These are phyloP conservation scores for Aspergillus alliaceus DNA, from an alignment of 2,329 filamentous ascomycete genomes.

Conservation along the genomic window DNA sequence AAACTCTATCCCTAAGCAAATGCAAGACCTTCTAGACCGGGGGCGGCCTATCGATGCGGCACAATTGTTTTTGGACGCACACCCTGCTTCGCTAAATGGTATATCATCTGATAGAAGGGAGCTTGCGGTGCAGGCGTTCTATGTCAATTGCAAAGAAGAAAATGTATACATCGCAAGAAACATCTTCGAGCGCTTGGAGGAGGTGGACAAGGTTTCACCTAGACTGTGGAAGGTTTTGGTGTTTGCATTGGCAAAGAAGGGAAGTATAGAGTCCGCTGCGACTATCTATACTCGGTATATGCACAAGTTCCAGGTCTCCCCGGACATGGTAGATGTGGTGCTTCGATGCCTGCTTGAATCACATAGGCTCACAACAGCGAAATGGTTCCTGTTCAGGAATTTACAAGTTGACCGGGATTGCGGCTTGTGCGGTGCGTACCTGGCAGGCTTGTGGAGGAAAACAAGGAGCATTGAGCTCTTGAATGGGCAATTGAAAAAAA, in stretches of 20 bases:
- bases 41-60: constrained; percentile 36
- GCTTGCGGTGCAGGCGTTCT: constrained; percentile 33
- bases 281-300: constrained; percentile 32
- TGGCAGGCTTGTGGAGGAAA: constrained; percentile 41
- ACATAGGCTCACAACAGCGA: constrained; percentile 37
- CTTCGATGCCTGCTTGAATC: constrained; percentile 40
- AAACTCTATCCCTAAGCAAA: constrained; percentile 17
- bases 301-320: constrained; percentile 29
- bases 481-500: constrained; percentile 33
- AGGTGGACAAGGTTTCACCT: constrained; percentile 29
- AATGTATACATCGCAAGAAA: constrained; percentile 41
- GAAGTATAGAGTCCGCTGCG: constrained; percentile 37
- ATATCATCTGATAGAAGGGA: constrained; percentile 30
- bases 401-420: constrained; percentile 35
- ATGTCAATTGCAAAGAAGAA: constrained; percentile 35
- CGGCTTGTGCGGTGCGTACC: constrained; percentile 37
- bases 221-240: constrained; percentile 40
- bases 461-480: constrained; percentile 37
- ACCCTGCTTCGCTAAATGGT: constrained; percentile 18
- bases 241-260: constrained; percentile 34
- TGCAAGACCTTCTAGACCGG: constrained; percentile 27
- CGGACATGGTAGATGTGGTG: constrained; percentile 34
- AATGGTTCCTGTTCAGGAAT: constrained; percentile 34
- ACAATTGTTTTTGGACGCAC: constrained; percentile 34
- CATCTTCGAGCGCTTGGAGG: constrained; percentile 36